Evolutionary conservation across 2,329 filamentous ascomycete species (phyloP), one percentile per base, ranked within the genome.

Genomic region (Daldinia eschscholtzii): DNA sequence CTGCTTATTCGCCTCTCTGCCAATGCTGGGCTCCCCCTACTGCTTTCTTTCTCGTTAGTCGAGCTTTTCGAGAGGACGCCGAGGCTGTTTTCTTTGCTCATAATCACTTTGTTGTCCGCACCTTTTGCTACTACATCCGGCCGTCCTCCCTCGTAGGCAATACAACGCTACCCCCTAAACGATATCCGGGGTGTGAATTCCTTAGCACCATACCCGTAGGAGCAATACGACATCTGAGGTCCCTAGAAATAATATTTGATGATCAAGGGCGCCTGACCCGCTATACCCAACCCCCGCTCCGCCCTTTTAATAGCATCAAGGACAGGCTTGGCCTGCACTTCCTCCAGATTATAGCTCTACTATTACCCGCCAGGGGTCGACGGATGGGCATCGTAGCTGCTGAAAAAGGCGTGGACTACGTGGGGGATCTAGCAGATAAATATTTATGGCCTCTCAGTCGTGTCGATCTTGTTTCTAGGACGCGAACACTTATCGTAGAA

Each of bases 41-140:
- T 41, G 30, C 52, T 39, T 52, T 63, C 23, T 63, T 63, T 4
- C 42, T 63, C 33, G 61, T 63, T 33, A 63, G 20, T 13, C 41
- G 44, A 18, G 33, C 20, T 42, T 63, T 63, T 26, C 26, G 30
- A 7, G 18, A 30, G 10, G 52, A 15, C 6, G 33, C 41, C 35
- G 7, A 41, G 44, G 26, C 42, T 20, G 9, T 50, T 28, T 57
- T 57, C 53, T 57, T 57, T 41, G n/a, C 39, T 30, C 20, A 30
- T 30, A 56, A 55, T 44, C 30, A 28, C 5, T 62, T 48, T 20
- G 18, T 52, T 15, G 46, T 52, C 46, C 46, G 28, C 15, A 52
- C 46, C 26, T 52, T 18, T 52, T 50, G 26, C 30, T 30, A 50
- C 6, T 30, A 48, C 10, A 39, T 13, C 33, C 52, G 33, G 30